A percentile compares a stretch with the other conserved stretches of the same genome.
Evolutionary conservation across 306 rosid species (phyloP).

Genomic region (Aeschynomene evenia): DNA sequence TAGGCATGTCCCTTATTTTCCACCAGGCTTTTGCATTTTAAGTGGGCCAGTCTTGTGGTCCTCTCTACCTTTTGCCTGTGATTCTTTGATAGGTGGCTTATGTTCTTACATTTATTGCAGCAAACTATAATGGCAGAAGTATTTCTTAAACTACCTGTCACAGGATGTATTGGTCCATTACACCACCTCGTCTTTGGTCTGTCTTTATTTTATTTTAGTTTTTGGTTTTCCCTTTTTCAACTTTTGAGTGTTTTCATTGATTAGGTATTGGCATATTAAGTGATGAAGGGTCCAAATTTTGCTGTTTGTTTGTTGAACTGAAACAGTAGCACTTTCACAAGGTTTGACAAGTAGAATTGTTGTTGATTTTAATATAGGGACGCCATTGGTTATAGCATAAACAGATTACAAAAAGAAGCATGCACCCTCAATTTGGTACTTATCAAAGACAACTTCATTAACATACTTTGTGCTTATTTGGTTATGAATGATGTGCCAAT

Average conservation of each 20-base stretch:
- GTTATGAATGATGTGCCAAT: background rate
- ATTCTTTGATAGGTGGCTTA: background rate
- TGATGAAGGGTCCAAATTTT: slow-evolving; percentile 7
- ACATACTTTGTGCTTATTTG: background rate
- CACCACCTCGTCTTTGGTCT: background rate
- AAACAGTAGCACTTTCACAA: background rate
- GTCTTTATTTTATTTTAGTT: no score
- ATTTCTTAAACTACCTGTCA: slow-evolving; percentile 15
- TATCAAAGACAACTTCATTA: background rate
- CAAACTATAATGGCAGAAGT: background rate
- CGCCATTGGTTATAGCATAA: slow-evolving; percentile 9
- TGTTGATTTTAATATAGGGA: slow-evolving; percentile 11
- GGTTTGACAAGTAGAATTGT: slow-evolving; percentile 14
- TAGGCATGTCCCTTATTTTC: background rate
- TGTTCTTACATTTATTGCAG: slow-evolving; percentile 27
- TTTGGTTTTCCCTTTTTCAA: background rate
- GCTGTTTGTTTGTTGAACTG: background rate
- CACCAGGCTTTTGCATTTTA: slow-evolving; percentile 1
- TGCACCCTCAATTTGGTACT: background rate
- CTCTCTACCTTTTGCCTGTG: background rate
- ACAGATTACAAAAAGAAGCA: background rate
- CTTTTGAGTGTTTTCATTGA: background rate
- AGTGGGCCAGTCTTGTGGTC: slow-evolving; percentile 26
- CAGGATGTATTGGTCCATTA: slow-evolving; percentile 16
- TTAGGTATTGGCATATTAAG: background rate